Evolutionary conservation across 176 grass and related monocot genomes (phyloP).

Genomic region (Eleusine coracana): DNA sequence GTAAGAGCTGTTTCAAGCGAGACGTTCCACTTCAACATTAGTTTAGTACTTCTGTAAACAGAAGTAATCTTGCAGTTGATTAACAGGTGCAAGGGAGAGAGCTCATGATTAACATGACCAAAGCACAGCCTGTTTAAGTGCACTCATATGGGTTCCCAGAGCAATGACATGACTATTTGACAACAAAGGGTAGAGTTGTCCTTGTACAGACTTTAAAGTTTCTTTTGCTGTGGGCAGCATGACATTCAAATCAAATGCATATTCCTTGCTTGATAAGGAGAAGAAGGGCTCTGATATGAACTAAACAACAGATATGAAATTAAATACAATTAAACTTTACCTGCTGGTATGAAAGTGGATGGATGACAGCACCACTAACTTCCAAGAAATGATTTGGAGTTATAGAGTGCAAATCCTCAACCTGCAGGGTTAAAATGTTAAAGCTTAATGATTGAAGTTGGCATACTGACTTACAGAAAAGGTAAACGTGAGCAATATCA

Average conservation of each 20-base stretch:
- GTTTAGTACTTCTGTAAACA: neutral
- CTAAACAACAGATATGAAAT: neutral
- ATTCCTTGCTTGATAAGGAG: constrained; percentile 2
- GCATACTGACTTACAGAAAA: neutral
- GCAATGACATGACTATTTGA: neutral
- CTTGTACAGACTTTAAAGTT: neutral
- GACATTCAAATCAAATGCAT: constrained; percentile 36
- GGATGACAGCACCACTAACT: constrained; percentile 93
- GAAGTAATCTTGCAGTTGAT: neutral
- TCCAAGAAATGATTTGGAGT: constrained; percentile 98
- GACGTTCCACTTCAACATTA: neutral
- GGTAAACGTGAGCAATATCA: neutral
- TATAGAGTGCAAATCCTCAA: constrained; percentile 98
- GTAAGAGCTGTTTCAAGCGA: constrained; percentile 19
- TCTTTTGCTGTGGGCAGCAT: constrained; percentile 3
- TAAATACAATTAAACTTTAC: constrained; percentile 24
- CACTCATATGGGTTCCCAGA: neutral
- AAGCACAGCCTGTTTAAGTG: neutral
- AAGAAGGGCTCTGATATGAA: constrained; percentile 28
- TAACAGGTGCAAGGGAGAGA: constrained; percentile 3
- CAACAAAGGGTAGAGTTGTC: neutral
- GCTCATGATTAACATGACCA: neutral
- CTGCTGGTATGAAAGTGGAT: constrained; percentile 98
- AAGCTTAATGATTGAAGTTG: neutral
- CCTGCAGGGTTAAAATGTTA: constrained; percentile 54